Base-by-base conservation (phyloP, 331 rosid species). In the Quercus lobata region DNA sequence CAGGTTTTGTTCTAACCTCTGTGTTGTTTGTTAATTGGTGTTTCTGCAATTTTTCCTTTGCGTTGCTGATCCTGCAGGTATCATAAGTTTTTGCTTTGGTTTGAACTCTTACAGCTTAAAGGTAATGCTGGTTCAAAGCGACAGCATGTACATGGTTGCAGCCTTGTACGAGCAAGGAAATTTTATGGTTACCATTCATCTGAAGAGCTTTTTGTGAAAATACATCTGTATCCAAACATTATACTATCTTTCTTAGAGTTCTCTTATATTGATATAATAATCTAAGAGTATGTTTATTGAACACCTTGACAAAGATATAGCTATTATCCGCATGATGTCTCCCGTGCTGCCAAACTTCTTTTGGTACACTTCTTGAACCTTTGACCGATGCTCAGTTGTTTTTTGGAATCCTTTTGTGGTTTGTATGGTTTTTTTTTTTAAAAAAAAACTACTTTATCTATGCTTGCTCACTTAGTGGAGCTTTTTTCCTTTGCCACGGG, bases 61-160 rank as follows among this genome's bases (percentile, higher is more conserved):
- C n/a, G 18, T 73, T 58, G 58, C 41, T 52, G 57, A 69, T 75
- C 63, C 76, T 73, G 44, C 62, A 82, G 15, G 41, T 37, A 78
- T 35, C 70, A 15, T 56, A 25, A 66, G 19, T 46, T 37, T 66
- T 49, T 62, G 6, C 41, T 80, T 72, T 49, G 22, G 34, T 68
- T 71, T 76, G 56, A 76, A 73, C 72, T 73, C 72, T 68, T 78
- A 61, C 88, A 95, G 99, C 97, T 90, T 78, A 95, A 95, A 86
- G 90, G 96, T 3, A 76, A 85, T 78, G 84, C 85, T 81, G 91
- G 93, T 80, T 88, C 86, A 58, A 88, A 69, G 58, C 88, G 93
- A 65, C 96, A 91, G 57, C 91, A 93, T 78, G 93, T 93, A 72
- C 97, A 95, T 78, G 91, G 97, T 76, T 91, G 94, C 88, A 91